phyloP scores from a whole-genome alignment of 495 filamentous ascomycete genomes.

The Penicilliopsis zonata region DNA sequence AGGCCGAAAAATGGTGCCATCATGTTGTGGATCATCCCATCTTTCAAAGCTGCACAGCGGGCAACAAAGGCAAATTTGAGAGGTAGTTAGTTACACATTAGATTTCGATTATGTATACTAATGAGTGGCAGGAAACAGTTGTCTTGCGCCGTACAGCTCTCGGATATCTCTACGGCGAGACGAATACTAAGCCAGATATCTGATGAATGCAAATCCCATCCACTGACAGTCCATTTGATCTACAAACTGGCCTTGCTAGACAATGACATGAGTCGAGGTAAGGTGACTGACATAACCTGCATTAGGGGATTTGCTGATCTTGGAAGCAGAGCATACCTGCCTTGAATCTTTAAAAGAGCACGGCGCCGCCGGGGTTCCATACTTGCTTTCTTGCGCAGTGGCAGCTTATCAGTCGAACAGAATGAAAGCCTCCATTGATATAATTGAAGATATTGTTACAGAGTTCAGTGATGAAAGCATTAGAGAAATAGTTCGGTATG shows the following conservation, averaged over 20 bases:
- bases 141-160: slow-evolving; percentile 45
- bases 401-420: slow-evolving; percentile 60
- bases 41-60: slow-evolving; percentile 49
- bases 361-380: slow-evolving; percentile 37
- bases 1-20: slow-evolving; percentile 58
- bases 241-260: slow-evolving; percentile 60
- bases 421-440: too few relatives aligned
- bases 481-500: too few relatives aligned
- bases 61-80: slow-evolving; percentile 55
- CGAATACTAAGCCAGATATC: slow-evolving; percentile 50
- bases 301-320: too few relatives aligned
- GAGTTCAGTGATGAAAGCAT: slow-evolving; percentile 34
- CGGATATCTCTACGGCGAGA: slow-evolving; percentile 38
- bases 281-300: too few relatives aligned
- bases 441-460: slow-evolving; percentile 46
- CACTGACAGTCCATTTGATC: slow-evolving; percentile 56
- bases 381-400: slow-evolving; percentile 64
- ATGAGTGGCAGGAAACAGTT: slow-evolving; percentile 51
- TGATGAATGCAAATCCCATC: slow-evolving; percentile 38
- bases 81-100: slow-evolving; percentile 34
- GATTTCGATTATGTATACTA: slow-evolving; percentile 4
- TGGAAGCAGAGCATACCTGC: slow-evolving; percentile 38
- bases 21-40: slow-evolving; percentile 48
- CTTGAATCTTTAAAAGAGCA: slow-evolving; percentile 38
- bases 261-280: slow-evolving; percentile 43